phyloP scores from a whole-genome alignment of 2,329 filamentous ascomycete species.

The Aspergillus flavus region DNA sequence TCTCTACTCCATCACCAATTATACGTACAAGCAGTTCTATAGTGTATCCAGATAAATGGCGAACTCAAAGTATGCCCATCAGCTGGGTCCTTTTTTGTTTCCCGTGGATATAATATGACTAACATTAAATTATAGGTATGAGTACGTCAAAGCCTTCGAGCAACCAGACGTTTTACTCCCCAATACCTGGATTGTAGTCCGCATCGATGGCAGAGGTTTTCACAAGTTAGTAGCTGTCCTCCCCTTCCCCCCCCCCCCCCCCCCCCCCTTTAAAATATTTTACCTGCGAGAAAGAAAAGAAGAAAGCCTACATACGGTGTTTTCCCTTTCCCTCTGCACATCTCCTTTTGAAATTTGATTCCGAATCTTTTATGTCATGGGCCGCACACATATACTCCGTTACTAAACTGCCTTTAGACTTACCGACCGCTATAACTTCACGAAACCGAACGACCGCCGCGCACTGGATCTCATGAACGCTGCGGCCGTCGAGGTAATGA shows the following conservation, averaged over 20 bases:
- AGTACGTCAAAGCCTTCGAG: conserved; percentile 92
- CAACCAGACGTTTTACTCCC: conserved; percentile 76
- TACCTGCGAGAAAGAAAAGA: background rate
- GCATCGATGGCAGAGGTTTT: conserved; percentile 92
- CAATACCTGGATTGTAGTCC: conserved; percentile 94
- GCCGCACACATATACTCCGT: background rate
- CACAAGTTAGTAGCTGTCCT: conserved; percentile 68
- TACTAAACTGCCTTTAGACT: conserved; percentile 56
- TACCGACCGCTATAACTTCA: conserved; percentile 78
- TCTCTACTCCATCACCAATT: background rate
- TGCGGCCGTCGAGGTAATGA: conserved; percentile 81
- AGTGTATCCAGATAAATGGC: conserved; percentile 11
- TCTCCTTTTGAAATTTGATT: background rate
- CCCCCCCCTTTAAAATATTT: background rate
- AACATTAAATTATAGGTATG: conserved; percentile 64
- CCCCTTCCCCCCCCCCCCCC: background rate
- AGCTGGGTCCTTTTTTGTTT: background rate
- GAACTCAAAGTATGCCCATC: conserved; percentile 16
- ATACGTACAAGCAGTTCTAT: background rate
- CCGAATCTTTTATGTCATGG: background rate
- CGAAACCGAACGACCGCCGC: conserved; percentile 88
- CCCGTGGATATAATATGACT: conserved; percentile 47
- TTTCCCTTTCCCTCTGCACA: background rate
- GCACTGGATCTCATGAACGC: conserved; percentile 94
- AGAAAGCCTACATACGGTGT: background rate